These are phyloP conservation scores for Quaeritorhiza haematococci DNA, from an alignment of 371 early-diverging fungal species.

Conservation along the genomic window DNA sequence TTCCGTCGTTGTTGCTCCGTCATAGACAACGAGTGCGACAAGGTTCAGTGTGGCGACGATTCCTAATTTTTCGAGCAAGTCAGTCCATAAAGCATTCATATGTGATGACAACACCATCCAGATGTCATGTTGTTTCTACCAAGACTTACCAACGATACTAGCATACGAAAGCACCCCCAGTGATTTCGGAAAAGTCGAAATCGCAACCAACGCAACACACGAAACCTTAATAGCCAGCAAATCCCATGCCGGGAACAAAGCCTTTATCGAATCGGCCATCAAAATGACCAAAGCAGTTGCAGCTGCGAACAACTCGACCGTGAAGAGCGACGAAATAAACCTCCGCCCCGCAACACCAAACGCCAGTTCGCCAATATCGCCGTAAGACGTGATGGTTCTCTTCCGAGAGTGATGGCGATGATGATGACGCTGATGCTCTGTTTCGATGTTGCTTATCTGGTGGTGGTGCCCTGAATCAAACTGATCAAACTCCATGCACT, in stretches of 20 bases:
- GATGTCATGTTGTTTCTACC: slow-evolving; percentile 10
- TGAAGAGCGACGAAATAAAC: slow-evolving; percentile 44
- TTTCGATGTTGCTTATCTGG: not conserved
- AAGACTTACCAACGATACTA: slow-evolving; percentile 37
- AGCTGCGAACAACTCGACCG: slow-evolving; percentile 61
- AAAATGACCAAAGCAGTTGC: slow-evolving; percentile 53
- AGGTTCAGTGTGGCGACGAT: slow-evolving; percentile 35
- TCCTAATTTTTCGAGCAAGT: slow-evolving; percentile 34
- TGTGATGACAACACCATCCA: slow-evolving; percentile 26
- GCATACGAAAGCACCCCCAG: slow-evolving; percentile 21
- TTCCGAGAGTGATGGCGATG: not conserved
- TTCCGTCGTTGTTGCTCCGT: slow-evolving; percentile 26
- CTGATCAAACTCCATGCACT: slow-evolving; percentile 45
- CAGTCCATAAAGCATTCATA: slow-evolving; percentile 22
- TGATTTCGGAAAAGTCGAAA: slow-evolving; percentile 22
- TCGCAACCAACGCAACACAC: slow-evolving; percentile 17
- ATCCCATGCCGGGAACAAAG: slow-evolving; percentile 33
- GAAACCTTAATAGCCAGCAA: slow-evolving; percentile 22
- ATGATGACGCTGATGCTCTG: not conserved
- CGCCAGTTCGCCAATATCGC: slow-evolving; percentile 63
- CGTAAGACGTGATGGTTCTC: slow-evolving; percentile 31
- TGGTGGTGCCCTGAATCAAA: not conserved
- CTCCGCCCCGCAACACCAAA: slow-evolving; percentile 58
- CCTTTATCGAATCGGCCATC: slow-evolving; percentile 46
- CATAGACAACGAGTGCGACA: slow-evolving; percentile 25